Conservation (phyloP, 345 rosid genomes). For the Populus ilicifolia region DNA sequence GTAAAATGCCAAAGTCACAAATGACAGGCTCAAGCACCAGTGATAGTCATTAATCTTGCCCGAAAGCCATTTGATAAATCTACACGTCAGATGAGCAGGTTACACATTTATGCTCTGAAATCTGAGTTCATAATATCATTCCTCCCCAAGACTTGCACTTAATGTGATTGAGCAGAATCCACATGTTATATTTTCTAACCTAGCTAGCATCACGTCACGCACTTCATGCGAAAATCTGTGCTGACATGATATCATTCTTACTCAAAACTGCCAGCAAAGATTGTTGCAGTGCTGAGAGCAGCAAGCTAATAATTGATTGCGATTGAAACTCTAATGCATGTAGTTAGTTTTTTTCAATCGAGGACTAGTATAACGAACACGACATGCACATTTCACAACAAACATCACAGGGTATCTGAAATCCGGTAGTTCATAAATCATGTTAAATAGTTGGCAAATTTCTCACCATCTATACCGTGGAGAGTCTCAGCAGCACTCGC, state of each 20-base stretch:
- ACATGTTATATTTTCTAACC: neutral
- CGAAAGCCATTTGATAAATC: neutral
- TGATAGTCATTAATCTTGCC: neutral
- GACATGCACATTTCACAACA: neutral
- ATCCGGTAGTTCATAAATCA: neutral
- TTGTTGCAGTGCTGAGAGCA: neutral
- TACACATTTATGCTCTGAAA: neutral
- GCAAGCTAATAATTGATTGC: neutral
- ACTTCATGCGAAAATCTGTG: neutral
- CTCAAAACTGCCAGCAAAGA: neutral
- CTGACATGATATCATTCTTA: neutral
- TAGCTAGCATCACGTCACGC: neutral
- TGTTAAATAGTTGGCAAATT: neutral
- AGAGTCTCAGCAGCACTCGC: slow-evolving; percentile 5
- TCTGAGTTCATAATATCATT: neutral
- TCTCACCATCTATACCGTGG: slow-evolving; percentile 34
- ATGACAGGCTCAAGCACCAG: neutral
- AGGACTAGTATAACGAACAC: neutral
- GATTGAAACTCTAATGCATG: neutral
- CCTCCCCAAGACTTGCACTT: neutral
- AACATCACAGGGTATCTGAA: neutral
- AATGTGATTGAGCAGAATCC: neutral
- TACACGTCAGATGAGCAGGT: neutral
- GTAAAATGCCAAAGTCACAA: neutral
- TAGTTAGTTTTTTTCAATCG: neutral